Evolutionary conservation across 2,329 filamentous ascomycete species (phyloP).

Genomic region (Dendrostoma leiphaemia): DNA sequence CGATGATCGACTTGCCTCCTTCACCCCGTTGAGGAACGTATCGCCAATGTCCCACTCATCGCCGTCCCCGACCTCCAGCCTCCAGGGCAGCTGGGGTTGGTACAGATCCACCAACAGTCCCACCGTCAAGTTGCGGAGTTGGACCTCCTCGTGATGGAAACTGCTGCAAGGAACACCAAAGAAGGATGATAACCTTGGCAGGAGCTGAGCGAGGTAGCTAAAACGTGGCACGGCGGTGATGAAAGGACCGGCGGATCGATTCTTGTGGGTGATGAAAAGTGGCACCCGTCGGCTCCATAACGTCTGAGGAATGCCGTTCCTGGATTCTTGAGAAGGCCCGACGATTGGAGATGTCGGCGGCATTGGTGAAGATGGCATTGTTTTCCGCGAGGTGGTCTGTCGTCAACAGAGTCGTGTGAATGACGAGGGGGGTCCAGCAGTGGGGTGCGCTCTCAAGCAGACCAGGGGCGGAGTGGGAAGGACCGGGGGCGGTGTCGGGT

Average conservation of each 20-base stretch:
- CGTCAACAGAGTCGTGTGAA: neutral
- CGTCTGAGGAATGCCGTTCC: conserved; percentile 37
- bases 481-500: no score
- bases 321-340: conserved; percentile 3
- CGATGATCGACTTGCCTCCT: conserved; percentile 57
- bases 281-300: conserved; percentile 57
- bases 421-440: neutral
- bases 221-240: conserved; percentile 56
- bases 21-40: conserved; percentile 63
- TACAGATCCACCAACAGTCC: conserved; percentile 58
- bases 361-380: conserved; percentile 15
- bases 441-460: no score
- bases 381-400: neutral
- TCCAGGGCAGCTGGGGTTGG: conserved; percentile 53
- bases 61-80: conserved; percentile 52
- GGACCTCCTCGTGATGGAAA: conserved; percentile 56
- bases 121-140: conserved; percentile 51
- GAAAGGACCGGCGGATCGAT: conserved; percentile 46
- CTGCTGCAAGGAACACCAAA: conserved; percentile 55
- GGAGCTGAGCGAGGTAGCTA: conserved; percentile 56
- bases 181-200: conserved; percentile 53
- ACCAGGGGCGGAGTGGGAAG: no score
- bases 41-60: conserved; percentile 59
- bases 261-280: conserved; percentile 51
- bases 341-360: neutral